phyloP scores from a whole-genome alignment of 2,329 filamentous ascomycete genomes.

The Sporothrix globosa region DNA sequence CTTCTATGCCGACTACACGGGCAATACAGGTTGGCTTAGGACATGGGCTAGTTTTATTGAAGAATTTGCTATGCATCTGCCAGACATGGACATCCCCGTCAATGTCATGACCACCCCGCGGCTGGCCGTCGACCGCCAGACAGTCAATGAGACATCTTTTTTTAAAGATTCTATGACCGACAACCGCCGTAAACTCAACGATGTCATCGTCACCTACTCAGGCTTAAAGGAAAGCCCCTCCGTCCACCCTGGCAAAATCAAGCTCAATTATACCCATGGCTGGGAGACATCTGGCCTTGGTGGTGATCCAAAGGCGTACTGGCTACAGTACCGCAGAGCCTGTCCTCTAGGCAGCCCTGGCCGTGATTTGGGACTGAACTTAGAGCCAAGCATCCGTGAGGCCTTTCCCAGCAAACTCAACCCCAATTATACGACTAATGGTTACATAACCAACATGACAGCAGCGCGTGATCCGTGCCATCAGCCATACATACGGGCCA shows the following conservation, averaged over 20 bases:
- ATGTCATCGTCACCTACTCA: conserved; percentile 51
- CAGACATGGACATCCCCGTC: conserved; percentile 68
- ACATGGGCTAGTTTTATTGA: conserved; percentile 54
- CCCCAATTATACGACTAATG: conserved; percentile 43
- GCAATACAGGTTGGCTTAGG: conserved; percentile 51
- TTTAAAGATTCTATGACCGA: too few relatives aligned
- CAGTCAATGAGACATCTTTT: conserved; percentile 51
- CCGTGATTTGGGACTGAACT: conserved; percentile 42
- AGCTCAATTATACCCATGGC: conserved; percentile 47
- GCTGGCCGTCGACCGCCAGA: conserved; percentile 61
- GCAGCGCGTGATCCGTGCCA: conserved; percentile 58
- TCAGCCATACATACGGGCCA: conserved; percentile 51
- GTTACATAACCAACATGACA: conserved; percentile 61
- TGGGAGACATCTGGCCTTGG: conserved; percentile 47
- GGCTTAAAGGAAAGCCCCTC: conserved; percentile 42
- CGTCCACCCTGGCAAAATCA: conserved; percentile 34
- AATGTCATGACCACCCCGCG: conserved; percentile 66
- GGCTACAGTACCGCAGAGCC: conserved; percentile 60
- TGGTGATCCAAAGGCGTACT: conserved; percentile 54
- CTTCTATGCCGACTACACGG: conserved; percentile 45
- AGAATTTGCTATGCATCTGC: conserved; percentile 57
- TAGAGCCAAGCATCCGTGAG: neutral
- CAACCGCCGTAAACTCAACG: conserved; percentile 46
- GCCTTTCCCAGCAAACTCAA: conserved; percentile 10
- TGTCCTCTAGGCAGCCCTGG: conserved; percentile 60